A percentile compares a stretch with the other conserved stretches of the same genome.
These are phyloP conservation scores for Escallonia rubra DNA, from an alignment of 129 eudicot species.

Conservation along the genomic window DNA sequence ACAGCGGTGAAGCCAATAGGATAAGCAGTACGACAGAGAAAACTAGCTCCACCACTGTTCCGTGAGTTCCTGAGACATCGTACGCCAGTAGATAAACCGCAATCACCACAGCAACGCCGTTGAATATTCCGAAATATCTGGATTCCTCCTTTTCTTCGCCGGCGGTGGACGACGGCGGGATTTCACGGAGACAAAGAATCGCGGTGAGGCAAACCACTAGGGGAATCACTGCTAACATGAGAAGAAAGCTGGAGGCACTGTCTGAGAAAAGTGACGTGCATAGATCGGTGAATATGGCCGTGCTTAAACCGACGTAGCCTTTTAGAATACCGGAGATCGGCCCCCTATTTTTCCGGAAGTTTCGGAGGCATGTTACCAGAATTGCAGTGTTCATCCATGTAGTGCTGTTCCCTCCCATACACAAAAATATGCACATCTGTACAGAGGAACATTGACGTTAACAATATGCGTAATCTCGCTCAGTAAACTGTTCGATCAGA, in stretches of 20 bases:
- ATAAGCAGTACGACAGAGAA: conserved; percentile 53
- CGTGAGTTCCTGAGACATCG: conserved; percentile 66
- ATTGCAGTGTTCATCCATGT: conserved; percentile 99
- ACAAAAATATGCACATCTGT: conserved; percentile 90
- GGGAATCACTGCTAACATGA: conserved; percentile 67
- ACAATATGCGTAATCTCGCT: too few species aligned
- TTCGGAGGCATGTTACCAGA: conserved; percentile 89
- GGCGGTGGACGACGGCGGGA: conserved; percentile 65
- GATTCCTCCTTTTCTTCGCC: conserved; percentile 55
- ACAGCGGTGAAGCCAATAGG: conserved; percentile 56
- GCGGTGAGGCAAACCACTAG: conserved; percentile 69
- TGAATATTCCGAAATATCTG: conserved; percentile 65
- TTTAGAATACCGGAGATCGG: conserved; percentile 92
- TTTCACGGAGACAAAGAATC: conserved; percentile 79
- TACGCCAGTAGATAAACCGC: conserved; percentile 63
- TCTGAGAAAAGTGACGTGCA: conserved; percentile 68
- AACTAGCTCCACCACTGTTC: conserved; percentile 28
- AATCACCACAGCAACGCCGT: conserved; percentile 63
- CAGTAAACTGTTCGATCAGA: too few species aligned
- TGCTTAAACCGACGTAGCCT: conserved; percentile 88
- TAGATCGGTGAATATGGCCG: conserved; percentile 90
- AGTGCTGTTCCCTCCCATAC: conserved; percentile 99
- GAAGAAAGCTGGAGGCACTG: conserved; percentile 64
- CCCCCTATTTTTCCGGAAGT: conserved; percentile 81
- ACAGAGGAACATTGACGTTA: not conserved